phyloP scores from a whole-genome alignment of 257 asterid genomes.

The Oldenlandia corymbosa region DNA sequence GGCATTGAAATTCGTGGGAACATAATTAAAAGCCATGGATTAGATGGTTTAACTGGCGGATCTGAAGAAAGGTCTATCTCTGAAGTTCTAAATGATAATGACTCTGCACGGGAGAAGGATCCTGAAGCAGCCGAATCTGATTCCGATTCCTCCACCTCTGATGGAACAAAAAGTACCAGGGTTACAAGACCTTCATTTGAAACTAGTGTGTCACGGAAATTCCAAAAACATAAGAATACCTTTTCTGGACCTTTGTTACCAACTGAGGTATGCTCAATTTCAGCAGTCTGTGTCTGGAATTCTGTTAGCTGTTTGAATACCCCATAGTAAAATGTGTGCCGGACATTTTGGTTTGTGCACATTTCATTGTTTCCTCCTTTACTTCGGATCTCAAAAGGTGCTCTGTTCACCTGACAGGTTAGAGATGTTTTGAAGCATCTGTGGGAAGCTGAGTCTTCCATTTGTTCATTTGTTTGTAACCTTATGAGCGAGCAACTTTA shows the following conservation, averaged over 20 bases:
- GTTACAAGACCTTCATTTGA: constrained; percentile 17
- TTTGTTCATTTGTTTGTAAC: constrained; percentile 68
- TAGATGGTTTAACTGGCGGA: constrained; percentile 34
- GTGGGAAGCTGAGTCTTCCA: constrained; percentile 82
- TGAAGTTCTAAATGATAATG: constrained; percentile 56
- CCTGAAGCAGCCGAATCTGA: constrained; percentile 40
- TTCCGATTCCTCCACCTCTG: constrained; percentile 31
- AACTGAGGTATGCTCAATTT: constrained; percentile 54
- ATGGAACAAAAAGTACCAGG: constrained; percentile 28
- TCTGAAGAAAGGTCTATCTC: constrained; percentile 43
- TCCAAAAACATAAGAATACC: constrained; percentile 23
- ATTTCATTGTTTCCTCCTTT: neutral
- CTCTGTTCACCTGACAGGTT: constrained; percentile 47
- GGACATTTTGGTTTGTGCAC: neutral
- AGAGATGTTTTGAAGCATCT: constrained; percentile 52
- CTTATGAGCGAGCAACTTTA: constrained; percentile 49
- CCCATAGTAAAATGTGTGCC: neutral
- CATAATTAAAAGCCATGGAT: constrained; percentile 32
- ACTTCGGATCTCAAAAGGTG: neutral
- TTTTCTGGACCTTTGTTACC: constrained; percentile 69
- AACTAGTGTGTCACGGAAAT: constrained; percentile 17
- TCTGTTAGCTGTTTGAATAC: neutral
- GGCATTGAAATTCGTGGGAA: constrained; percentile 27
- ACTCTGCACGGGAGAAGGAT: constrained; percentile 35
- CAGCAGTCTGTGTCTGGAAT: neutral